Evolutionary conservation across 139 green algal genomes (phyloP).

Genomic region (Coelastrella sp.): DNA sequence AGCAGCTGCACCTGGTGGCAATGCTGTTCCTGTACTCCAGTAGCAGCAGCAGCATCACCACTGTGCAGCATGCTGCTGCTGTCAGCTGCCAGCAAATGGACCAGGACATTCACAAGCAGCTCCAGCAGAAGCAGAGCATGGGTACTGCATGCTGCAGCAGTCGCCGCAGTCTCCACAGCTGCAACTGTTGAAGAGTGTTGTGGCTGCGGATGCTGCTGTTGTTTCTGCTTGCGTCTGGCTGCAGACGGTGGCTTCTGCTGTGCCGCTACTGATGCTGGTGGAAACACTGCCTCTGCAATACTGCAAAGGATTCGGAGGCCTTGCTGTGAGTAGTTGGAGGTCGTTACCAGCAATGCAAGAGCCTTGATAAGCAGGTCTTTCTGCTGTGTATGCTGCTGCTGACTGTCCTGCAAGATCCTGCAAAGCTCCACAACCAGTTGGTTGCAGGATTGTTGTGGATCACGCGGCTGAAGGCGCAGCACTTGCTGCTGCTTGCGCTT

Average conservation of each 20-base stretch:
- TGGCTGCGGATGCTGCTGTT: not conserved
- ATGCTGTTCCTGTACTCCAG: not conserved
- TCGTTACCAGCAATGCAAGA: not conserved
- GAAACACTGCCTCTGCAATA: not conserved
- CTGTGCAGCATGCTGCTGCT: not conserved
- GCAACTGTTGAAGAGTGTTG: not conserved
- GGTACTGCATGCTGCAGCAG: not conserved
- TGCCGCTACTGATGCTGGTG: not conserved
- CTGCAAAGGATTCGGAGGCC: conserved; percentile 7
- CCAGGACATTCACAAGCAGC: not conserved
- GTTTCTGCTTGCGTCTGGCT: not conserved
- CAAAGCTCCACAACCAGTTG: not conserved
- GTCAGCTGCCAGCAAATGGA: not conserved
- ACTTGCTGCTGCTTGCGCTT: conserved; percentile 12
- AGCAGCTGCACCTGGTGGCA: not conserved
- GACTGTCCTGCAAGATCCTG: conserved; percentile 23
- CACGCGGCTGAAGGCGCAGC: not conserved
- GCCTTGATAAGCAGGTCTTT: not conserved
- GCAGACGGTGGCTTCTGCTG: not conserved
- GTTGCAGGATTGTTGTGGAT: not conserved
- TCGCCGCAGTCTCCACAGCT: not conserved
- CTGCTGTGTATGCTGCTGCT: conserved; percentile 10
- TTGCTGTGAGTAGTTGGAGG: not conserved
- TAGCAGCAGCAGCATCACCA: no score
- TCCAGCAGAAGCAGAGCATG: not conserved